phyloP scores from a whole-genome alignment of 2,329 filamentous ascomycete species.

The Endoconidiophora laricicola region DNA sequence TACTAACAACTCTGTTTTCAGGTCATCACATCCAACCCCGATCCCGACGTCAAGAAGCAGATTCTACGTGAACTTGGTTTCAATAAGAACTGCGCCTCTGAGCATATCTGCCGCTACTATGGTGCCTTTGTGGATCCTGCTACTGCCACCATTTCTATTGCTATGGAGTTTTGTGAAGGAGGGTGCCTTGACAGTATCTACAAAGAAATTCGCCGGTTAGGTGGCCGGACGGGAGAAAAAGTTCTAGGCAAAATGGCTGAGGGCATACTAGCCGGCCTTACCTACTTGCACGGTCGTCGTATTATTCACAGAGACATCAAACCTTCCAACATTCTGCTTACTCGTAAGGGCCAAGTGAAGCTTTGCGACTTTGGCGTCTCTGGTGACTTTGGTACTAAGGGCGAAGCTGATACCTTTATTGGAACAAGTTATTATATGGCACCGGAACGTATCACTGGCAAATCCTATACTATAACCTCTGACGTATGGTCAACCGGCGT shows the following conservation, averaged over 20 bases:
- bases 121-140: constrained; percentile 91
- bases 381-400: constrained; percentile 95
- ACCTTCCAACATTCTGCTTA: constrained; percentile 89
- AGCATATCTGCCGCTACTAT: constrained; percentile 95
- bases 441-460: constrained; percentile 89
- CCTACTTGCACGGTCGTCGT: constrained; percentile 85
- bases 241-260: constrained; percentile 94
- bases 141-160: constrained; percentile 94
- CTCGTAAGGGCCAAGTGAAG: constrained; percentile 84
- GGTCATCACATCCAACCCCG: constrained; percentile 97
- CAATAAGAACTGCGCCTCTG: constrained; percentile 92
- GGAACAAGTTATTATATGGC: constrained; percentile 99
- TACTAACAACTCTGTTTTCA: constrained; percentile 21
- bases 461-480: constrained; percentile 95
- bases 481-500: constrained; percentile 98
- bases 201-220: constrained; percentile 88
- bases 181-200: constrained; percentile 94
- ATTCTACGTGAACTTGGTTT: constrained; percentile 92
- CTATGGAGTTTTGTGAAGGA: constrained; percentile 98
- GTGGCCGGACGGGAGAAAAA: constrained; percentile 89
- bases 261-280: constrained; percentile 81
- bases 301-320: constrained; percentile 99
- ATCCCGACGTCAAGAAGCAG: constrained; percentile 96
- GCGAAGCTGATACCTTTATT: constrained; percentile 97
- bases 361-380: constrained; percentile 97